A percentile compares a stretch with the other conserved stretches of the same genome.
phyloP scores from a whole-genome alignment of 441 rosid genomes.

The Erysimum cheiri region DNA sequence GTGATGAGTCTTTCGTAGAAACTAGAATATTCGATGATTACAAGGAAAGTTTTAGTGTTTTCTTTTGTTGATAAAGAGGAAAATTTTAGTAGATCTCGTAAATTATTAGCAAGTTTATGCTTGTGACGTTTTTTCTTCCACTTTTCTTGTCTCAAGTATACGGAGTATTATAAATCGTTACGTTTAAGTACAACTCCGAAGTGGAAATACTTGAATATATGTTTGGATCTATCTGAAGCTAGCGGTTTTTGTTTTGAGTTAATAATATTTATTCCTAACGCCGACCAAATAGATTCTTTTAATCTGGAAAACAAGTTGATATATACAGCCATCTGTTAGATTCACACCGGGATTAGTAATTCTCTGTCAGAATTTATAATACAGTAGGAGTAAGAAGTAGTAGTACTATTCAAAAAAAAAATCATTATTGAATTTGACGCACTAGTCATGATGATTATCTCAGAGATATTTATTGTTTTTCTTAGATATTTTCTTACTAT shows the following conservation, averaged over 20 bases:
- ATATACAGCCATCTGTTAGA: slow-evolving; percentile 36
- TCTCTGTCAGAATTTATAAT: slow-evolving; percentile 12
- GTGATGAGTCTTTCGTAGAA: background rate
- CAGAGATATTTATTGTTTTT: background rate
- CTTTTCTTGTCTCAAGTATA: no score
- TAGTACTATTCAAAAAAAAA: no score
- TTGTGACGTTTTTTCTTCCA: background rate
- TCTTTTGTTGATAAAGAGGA: no score
- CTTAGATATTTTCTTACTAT: background rate
- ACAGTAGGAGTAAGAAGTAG: no score
- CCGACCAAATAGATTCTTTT: slow-evolving; percentile 40
- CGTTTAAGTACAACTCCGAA: no score
- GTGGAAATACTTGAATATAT: no score
- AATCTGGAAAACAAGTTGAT: slow-evolving; percentile 2
- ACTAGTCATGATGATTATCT: slow-evolving; percentile 8
- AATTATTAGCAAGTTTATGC: background rate
- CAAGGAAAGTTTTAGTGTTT: no score
- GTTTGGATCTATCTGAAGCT: background rate
- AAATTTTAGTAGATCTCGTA: no score
- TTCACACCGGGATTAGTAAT: slow-evolving; percentile 38
- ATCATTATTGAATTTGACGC: no score
- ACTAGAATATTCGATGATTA: background rate
- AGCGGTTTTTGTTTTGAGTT: background rate
- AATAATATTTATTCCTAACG: background rate
- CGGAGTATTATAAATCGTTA: no score